A percentile compares a stretch with the other conserved stretches of the same genome.
phyloP scores from a whole-genome alignment of 2,329 filamentous ascomycete species.

The Pseudogymnoascus sp. region DNA sequence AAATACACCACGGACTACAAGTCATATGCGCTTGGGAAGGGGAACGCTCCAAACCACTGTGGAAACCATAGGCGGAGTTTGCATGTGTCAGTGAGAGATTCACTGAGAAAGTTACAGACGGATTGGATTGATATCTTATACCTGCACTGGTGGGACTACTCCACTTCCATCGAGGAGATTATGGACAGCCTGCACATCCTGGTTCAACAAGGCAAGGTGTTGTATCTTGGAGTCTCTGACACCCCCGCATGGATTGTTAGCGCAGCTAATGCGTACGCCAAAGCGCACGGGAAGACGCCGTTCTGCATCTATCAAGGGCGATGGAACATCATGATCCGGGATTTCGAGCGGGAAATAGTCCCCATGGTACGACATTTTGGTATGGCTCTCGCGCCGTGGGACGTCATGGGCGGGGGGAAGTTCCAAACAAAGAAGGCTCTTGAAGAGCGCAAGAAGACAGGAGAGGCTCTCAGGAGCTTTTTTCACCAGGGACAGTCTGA shows the following conservation, averaged over 20 bases:
- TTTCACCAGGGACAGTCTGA: conserved; percentile 37
- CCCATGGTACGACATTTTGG: conserved; percentile 49
- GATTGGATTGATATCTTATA: conserved; percentile 58
- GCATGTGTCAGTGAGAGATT: conserved; percentile 44
- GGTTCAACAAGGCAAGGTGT: conserved; percentile 52
- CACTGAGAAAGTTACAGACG: conserved; percentile 53
- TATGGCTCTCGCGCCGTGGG: conserved; percentile 51
- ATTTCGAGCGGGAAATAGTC: conserved; percentile 56
- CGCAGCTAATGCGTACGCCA: conserved; percentile 61
- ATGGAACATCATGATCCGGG: conserved; percentile 54
- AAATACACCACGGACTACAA: conserved; percentile 57
- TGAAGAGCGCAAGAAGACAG: conserved; percentile 26
- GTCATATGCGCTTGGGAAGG: conserved; percentile 29
- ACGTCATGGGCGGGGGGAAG: conserved; percentile 41
- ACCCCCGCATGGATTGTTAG: conserved; percentile 64
- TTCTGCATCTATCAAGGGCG: conserved; percentile 63
- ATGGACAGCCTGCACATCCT: conserved; percentile 61
- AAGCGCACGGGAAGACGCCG: conserved; percentile 57
- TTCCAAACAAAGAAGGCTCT: conserved; percentile 38
- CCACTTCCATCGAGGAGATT: conserved; percentile 53
- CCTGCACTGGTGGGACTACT: conserved; percentile 39
- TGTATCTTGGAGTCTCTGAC: conserved; percentile 60
- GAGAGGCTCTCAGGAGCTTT: conserved; percentile 29
- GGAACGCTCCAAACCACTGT: conserved; percentile 44
- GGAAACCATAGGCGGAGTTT: conserved; percentile 58